These are phyloP conservation scores for Discostella stelligeroides DNA, from an alignment of 108 stramenopile species.

Conservation along the genomic window DNA sequence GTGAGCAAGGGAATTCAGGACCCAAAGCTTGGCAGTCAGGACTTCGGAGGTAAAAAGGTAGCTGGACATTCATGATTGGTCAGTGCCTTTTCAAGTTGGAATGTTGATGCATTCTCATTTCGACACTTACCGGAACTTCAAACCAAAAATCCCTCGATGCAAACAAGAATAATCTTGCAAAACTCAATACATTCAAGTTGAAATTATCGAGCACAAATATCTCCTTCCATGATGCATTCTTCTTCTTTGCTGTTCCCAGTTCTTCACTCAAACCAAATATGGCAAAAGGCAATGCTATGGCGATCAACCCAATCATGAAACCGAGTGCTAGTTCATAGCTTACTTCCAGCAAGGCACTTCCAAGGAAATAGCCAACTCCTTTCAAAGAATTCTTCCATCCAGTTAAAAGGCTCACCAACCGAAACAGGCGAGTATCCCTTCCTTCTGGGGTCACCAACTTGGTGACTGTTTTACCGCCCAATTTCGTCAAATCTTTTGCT, in stretches of 20 bases:
- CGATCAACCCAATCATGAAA: conserved; percentile 84
- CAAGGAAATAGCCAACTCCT: conserved; percentile 91
- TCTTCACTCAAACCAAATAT: conserved; percentile 75
- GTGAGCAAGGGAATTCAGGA: conserved; percentile 49
- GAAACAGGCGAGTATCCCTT: conserved; percentile 84
- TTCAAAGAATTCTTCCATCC: conserved; percentile 96
- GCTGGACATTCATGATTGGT: conserved; percentile 8
- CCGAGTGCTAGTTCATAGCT: conserved; percentile 78
- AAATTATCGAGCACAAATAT: conserved; percentile 81
- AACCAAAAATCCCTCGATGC: conserved; percentile 96
- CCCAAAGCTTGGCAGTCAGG: conserved; percentile 80
- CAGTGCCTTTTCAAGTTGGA: too few species aligned
- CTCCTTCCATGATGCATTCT: conserved; percentile 72
- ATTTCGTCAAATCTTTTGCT: conserved; percentile 93
- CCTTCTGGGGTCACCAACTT: conserved; percentile 94
- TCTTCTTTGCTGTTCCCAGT: conserved; percentile 83
- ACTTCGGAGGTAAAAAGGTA: conserved; percentile 90
- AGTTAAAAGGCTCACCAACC: conserved; percentile 86
- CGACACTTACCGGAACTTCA: conserved; percentile 78
- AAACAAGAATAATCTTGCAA: conserved; percentile 91
- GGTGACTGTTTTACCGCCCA: conserved; percentile 94
- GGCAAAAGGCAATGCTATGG: conserved; percentile 88
- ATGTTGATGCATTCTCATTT: background rate
- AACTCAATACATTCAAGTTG: conserved; percentile 84
- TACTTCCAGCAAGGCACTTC: conserved; percentile 77